Base-by-base conservation (phyloP, 2,329 filamentous ascomycete species). In the Bretziella fagacearum region DNA sequence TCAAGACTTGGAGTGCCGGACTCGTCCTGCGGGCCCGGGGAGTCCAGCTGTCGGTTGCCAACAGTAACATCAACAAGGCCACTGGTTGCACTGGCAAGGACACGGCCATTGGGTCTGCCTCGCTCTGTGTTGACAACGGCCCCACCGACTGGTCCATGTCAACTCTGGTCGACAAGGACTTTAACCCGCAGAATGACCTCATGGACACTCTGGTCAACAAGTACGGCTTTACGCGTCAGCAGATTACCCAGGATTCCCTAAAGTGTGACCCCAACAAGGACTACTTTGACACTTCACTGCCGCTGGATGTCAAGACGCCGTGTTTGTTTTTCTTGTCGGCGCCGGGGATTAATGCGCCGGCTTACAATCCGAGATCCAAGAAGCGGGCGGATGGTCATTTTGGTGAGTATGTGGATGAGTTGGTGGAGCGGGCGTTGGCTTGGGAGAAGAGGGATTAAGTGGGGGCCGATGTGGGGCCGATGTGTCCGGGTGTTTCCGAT, bases 1-100 rank as follows among this genome's bases (percentile, higher is more conserved):
- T 53, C 13, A 33, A 51, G 23, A 35, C 44, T 3, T 50, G 43
- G 33, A 40, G 47, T 1, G 42, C 46, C 15, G 51, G 46, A 8
- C 39, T 52, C 4, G 46, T 47, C 13, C 47, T 53, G 23, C 49
- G 49, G 15, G 48, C 48, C 32, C 46, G 49, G 25, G 27, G 44
- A 1, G 39, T 52, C 18, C 47, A 48, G 29, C 39, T 53, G 22
- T 50, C 32, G 1, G 44, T 49, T 18, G 32, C 39, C 25, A 40
- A 33, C 5, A 36, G 30, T 4, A 48, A 41, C 37, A 20, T 17
- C 41, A 33, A 40, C 44, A 6, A 30, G 1, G n/a, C 27, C 18
- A 41, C 37, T 44, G 30, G 29, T 22, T 47, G 48, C 44, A 30
- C 22, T 13, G 44, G 30, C 20, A 37, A 29, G 2, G 43, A 35